phyloP scores from a whole-genome alignment of 441 rosid species.

The Oxalis stricta region DNA sequence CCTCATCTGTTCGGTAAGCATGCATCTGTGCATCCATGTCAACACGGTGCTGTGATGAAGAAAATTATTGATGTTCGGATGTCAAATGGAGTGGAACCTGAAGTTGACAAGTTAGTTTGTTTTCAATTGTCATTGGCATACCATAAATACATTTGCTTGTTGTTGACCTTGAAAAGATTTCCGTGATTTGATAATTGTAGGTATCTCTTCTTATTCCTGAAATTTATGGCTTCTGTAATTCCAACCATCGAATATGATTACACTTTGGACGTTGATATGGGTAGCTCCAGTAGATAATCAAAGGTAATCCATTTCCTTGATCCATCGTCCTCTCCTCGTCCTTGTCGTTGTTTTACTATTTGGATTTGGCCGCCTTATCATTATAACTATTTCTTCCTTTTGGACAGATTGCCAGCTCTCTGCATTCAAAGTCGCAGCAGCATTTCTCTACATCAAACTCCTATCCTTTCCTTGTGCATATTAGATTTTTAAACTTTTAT shows the following conservation, averaged over 20 bases:
- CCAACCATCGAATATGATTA: slow-evolving; percentile 92
- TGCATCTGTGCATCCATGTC: slow-evolving; percentile 95
- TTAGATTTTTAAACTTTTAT: too few relatives aligned
- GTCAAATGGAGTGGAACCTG: slow-evolving; percentile 95
- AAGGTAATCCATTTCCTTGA: slow-evolving; percentile 35
- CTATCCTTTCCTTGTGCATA: too few relatives aligned
- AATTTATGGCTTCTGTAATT: slow-evolving; percentile 85
- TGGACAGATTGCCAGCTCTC: too few relatives aligned
- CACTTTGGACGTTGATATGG: slow-evolving; percentile 92
- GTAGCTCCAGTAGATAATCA: slow-evolving; percentile 61
- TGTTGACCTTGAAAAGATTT: too few relatives aligned
- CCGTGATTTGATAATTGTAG: slow-evolving; percentile 21
- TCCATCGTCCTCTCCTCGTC: not conserved
- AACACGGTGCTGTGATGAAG: slow-evolving; percentile 98
- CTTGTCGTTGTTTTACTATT: too few relatives aligned
- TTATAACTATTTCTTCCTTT: too few relatives aligned
- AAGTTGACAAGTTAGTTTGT: slow-evolving; percentile 71
- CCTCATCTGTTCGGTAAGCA: slow-evolving; percentile 94
- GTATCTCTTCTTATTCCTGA: slow-evolving; percentile 87
- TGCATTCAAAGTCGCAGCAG: too few relatives aligned
- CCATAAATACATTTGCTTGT: not conserved
- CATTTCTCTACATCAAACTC: too few relatives aligned
- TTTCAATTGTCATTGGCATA: not conserved
- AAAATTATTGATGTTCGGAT: slow-evolving; percentile 83
- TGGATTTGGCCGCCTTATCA: too few relatives aligned